Evolutionary conservation across 129 eudicot species (phyloP).

Genomic region (Flaveria sonorensis): DNA sequence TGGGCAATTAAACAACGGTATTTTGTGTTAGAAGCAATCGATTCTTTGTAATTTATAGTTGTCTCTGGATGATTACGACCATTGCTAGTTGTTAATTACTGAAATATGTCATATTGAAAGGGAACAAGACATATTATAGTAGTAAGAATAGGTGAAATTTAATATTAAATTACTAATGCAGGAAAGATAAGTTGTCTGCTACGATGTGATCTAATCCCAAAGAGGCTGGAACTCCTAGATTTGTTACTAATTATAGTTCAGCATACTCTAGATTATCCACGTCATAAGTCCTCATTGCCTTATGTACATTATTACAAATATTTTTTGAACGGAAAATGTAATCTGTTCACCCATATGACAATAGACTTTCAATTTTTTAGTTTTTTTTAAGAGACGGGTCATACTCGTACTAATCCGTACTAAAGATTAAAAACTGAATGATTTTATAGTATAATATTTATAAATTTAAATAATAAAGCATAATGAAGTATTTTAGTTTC

Average conservation of each 20-base stretch:
- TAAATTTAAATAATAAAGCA: no score
- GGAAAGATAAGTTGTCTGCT: not conserved
- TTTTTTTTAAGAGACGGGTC: no score
- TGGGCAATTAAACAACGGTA: not conserved
- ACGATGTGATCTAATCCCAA: conserved; percentile 18
- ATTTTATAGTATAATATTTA: no score
- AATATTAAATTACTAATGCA: not conserved
- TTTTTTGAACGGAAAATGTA: no score
- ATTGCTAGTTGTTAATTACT: not conserved
- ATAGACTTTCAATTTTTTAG: no score
- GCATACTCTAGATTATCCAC: not conserved
- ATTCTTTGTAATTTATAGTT: not conserved
- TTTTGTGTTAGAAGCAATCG: not conserved
- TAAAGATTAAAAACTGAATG: no score
- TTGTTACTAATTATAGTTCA: conserved; percentile 8
- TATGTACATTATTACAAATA: not conserved
- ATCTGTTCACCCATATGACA: no score
- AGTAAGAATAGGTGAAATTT: not conserved
- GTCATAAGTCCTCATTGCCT: conserved; percentile 9
- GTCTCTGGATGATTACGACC: conserved; percentile 28
- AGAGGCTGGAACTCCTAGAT: conserved; percentile 24
- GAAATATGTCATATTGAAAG: conserved; percentile 19
- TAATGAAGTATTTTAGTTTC: no score
- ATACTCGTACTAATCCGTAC: no score
- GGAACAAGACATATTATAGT: conserved; percentile 12